Percentiles rank a stretch among this genome's conserved stretches.
Conservation (phyloP, 768 basidiomycete genomes). For the Boletus reticuloceps region DNA sequence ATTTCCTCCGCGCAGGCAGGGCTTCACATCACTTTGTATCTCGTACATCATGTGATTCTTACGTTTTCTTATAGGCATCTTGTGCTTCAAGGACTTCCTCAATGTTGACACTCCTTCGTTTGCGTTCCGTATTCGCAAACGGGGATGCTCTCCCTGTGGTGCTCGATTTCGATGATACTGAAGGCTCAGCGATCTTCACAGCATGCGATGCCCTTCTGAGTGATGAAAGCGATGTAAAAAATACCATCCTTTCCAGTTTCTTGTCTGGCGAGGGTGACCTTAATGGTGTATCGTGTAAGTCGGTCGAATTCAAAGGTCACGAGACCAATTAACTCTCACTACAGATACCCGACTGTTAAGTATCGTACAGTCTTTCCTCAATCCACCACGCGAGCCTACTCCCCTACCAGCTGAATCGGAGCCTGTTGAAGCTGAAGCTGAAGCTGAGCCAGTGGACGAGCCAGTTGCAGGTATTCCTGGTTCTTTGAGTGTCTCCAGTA, state of each 20-base stretch:
- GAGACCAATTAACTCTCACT: conserved; percentile 4
- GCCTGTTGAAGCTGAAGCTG: conserved; percentile 30
- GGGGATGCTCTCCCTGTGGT: conserved; percentile 42
- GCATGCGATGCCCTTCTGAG: conserved; percentile 55
- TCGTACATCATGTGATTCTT: not conserved
- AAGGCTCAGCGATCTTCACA: conserved; percentile 53
- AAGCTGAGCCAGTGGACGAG: conserved; percentile 25
- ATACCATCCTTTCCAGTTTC: conserved; percentile 51
- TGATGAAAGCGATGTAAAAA: conserved; percentile 50
- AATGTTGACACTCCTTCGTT: conserved; percentile 56
- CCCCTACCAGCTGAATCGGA: conserved; percentile 34
- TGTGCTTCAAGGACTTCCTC: conserved; percentile 44
- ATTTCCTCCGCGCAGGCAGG: conserved; percentile 60
- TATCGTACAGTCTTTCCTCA: conserved; percentile 51
- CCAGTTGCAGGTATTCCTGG: conserved; percentile 43
- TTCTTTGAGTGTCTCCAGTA: conserved; percentile 40
- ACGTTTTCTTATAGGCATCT: conserved; percentile 37
- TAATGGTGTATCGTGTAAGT: conserved; percentile 63
- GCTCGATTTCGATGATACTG: conserved; percentile 47
- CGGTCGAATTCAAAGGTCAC: not conserved
- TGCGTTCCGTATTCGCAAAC: conserved; percentile 49
- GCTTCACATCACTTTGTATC: not conserved
- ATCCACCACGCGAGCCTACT: conserved; percentile 39
- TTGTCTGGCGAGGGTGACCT: conserved; percentile 57
- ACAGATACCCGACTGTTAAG: conserved; percentile 62